Conservation (phyloP, 805 yeast species). For the Myxozyma sirexii region DNA sequence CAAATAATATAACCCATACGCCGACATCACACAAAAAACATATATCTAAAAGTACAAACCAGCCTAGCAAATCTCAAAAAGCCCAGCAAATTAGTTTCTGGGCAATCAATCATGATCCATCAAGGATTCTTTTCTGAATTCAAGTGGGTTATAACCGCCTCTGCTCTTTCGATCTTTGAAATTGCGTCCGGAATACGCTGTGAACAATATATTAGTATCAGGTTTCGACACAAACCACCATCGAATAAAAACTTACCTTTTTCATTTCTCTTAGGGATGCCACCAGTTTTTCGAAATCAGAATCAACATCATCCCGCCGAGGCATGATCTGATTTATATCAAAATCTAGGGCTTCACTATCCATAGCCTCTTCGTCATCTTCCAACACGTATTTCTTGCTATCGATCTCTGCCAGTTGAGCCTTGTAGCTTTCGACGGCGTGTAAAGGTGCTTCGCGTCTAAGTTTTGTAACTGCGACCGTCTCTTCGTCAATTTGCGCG, state of each 20-base stretch:
- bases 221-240: too few species aligned
- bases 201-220: too few species aligned
- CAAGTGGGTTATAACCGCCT: constrained; percentile 20
- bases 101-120: neutral
- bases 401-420: constrained; percentile 38
- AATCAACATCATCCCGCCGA: constrained; percentile 4
- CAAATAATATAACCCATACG: too few species aligned
- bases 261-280: constrained; percentile 25
- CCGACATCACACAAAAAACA: too few species aligned
- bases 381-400: neutral
- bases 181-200: constrained; percentile 18
- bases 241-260: too few species aligned
- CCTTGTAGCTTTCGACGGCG: constrained; percentile 43
- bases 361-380: neutral
- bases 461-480: constrained; percentile 57
- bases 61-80: too few species aligned
- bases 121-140: neutral
- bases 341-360: neutral
- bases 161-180: constrained; percentile 26
- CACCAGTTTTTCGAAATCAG: constrained; percentile 17
- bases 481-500: constrained; percentile 48
- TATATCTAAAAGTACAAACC: too few species aligned
- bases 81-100: too few species aligned
- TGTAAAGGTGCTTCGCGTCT: constrained; percentile 47
- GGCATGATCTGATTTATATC: constrained; percentile 13